Base-by-base conservation (phyloP, 768 basidiomycete species). In the Harrya chromipes region DNA sequence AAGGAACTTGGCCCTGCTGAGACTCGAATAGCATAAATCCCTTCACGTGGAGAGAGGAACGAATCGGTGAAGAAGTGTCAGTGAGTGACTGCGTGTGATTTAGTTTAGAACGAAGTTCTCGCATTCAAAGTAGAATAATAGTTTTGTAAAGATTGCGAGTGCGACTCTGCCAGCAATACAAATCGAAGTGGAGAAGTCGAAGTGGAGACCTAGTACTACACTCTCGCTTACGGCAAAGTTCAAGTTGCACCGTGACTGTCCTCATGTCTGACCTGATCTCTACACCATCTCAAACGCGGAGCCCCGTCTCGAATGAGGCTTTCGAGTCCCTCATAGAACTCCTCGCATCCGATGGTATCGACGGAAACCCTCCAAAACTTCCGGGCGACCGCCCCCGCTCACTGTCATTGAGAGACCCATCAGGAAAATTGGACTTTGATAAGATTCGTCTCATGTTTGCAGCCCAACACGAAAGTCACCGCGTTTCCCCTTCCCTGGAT, bases 311-410 rank as follows among this genome's bases (percentile, higher is more conserved):
- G 4, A 61, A 46, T 24, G 54, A 60, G 7, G 54, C 56, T 10
- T 67, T 67, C 34, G 66, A 67, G 14, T 43, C 46, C 0, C 60
- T 67, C 42, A 65, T 69, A 23, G 66, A 67, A 26, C 56, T 67
- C 40, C 65, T 67, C 7, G 53, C 65, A n/a, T 50, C 58, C 4
- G 67, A 67, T 40, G 65, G 63, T 19, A 24, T 53, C 14, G 55
- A 64, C 35, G 47, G 61, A 31, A 9, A 39, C 26, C 34, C 50
- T 1, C 34, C 48, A 16, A 29, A 29, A 13, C 20, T 17, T 20
- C 23, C 46, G 8, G 38, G 21, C 4, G 19, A 36, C 16, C 40
- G 19, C 11, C n/a, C 45, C 19, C 47, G 38, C 21, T 14, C 42
- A 20, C 55, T 35, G 36, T 33, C 51, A 6, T 40, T 69, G 41